Evolutionary conservation across 306 rosid genomes (phyloP).

Genomic region (Ammopiptanthus mongolicus): DNA sequence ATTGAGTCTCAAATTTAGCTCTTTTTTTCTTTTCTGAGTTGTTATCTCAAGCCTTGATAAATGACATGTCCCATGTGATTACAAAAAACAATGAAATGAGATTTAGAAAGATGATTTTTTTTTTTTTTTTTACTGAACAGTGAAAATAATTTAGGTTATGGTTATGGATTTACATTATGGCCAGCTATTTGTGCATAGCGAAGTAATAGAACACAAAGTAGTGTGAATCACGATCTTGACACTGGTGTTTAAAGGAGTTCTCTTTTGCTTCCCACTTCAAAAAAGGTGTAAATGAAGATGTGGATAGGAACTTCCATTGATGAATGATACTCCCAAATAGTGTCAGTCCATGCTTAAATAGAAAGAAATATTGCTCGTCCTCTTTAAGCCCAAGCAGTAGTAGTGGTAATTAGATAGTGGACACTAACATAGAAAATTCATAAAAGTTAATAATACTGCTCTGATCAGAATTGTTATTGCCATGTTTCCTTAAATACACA

Average conservation of each 20-base stretch:
- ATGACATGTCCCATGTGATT: too few relatives aligned
- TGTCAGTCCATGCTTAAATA: conserved; percentile 33
- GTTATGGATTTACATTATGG: too few relatives aligned
- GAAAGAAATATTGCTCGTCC: conserved; percentile 24
- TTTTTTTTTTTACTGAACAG: too few relatives aligned
- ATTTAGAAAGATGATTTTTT: too few relatives aligned
- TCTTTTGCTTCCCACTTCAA: conserved; percentile 44
- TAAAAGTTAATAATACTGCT: not conserved
- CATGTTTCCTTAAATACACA: too few relatives aligned
- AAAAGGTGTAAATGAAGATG: conserved; percentile 18
- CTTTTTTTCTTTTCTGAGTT: too few relatives aligned
- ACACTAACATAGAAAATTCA: conserved; percentile 1
- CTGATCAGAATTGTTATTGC: too few relatives aligned
- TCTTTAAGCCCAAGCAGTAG: conserved; percentile 19
- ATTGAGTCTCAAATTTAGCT: too few relatives aligned
- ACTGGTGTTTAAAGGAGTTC: conserved; percentile 36
- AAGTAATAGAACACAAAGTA: conserved; percentile 14
- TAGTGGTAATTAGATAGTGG: conserved; percentile 10
- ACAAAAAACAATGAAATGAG: too few relatives aligned
- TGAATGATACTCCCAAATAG: conserved; percentile 26
- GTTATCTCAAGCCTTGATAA: too few relatives aligned
- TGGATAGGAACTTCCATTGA: conserved; percentile 31
- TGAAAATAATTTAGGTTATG: too few relatives aligned
- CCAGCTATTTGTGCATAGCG: too few relatives aligned
- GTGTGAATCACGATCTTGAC: conserved; percentile 14